Percentiles rank a stretch among this genome's conserved stretches.
phyloP scores from a whole-genome alignment of 495 filamentous ascomycete species.

The Penicillium steckii region DNA sequence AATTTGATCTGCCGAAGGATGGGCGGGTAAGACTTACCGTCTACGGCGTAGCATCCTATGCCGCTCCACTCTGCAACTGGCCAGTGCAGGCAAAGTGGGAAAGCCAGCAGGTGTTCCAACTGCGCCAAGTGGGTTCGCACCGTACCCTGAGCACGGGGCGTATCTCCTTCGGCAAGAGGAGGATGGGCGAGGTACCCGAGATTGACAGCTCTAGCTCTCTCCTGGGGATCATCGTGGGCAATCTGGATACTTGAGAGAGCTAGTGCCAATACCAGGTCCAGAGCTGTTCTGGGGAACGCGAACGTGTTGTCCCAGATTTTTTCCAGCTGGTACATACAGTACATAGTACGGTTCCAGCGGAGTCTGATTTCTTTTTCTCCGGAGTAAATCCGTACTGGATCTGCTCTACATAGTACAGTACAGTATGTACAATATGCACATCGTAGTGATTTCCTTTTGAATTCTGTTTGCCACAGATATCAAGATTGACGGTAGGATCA shows the following conservation, averaged over 20 bases:
- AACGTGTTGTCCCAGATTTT: background rate
- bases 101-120: background rate
- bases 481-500: background rate
- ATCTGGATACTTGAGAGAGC: background rate
- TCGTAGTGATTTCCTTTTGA: too few relatives aligned
- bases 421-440: too few relatives aligned
- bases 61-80: constrained; percentile 12
- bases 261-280: background rate
- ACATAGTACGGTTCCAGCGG: background rate
- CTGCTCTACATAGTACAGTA: too few relatives aligned
- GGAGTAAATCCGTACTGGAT: background rate
- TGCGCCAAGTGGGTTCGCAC: background rate
- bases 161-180: constrained; percentile 3
- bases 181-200: background rate
- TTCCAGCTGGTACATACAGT: background rate
- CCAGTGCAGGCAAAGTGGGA: constrained; percentile 1
- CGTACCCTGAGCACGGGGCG: constrained; percentile 16
- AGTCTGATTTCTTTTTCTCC: background rate
- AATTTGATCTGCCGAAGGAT: constrained; percentile 28
- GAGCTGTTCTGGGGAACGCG: background rate
- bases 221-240: constrained; percentile 1
- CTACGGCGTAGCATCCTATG: constrained; percentile 21
- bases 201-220: background rate
- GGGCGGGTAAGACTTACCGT: constrained; percentile 28
- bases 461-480: background rate